Evolutionary conservation across 2,329 filamentous ascomycete species (phyloP).

Genomic region (Sarocladiaceae sp.): DNA sequence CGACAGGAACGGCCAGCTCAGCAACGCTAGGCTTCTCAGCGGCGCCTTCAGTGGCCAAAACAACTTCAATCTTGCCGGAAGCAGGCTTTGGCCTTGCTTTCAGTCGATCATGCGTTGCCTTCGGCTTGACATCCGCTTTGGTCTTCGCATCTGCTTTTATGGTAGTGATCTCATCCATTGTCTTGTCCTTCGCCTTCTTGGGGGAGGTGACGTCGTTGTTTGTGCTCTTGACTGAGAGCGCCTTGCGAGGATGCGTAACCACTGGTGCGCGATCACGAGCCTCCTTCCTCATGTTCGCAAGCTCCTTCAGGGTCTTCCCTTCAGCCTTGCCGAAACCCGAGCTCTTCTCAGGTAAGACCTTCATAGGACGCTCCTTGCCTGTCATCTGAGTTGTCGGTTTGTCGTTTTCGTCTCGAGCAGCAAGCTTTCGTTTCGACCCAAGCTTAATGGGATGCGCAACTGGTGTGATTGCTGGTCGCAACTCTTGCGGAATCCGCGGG

Average conservation of each 20-base stretch:
- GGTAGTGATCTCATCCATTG: constrained; percentile 31
- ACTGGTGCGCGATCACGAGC: constrained; percentile 25
- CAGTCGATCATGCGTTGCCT: constrained; percentile 18
- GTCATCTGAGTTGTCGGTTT: constrained; percentile 18
- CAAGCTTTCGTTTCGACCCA: constrained; percentile 55
- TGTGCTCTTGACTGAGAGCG: constrained; percentile 53
- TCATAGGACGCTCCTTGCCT: constrained; percentile 21
- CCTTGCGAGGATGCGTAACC: constrained; percentile 34
- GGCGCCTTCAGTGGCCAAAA: constrained; percentile 15
- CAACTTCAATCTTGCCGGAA: constrained; percentile 16
- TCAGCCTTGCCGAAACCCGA: constrained; percentile 30
- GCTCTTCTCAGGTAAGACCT: constrained; percentile 19
- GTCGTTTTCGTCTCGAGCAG: constrained; percentile 49
- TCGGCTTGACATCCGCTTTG: constrained; percentile 18
- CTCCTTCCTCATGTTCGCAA: constrained; percentile 38
- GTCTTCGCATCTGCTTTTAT: constrained; percentile 31
- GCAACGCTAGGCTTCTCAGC: constrained; percentile 6
- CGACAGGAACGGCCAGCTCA: constrained; percentile 24
- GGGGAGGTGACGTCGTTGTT: constrained; percentile 58
- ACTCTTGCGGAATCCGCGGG: constrained; percentile 9
- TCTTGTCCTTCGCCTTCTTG: constrained; percentile 40
- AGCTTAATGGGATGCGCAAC: constrained; percentile 31
- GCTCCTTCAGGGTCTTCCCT: constrained; percentile 42
- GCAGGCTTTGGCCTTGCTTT: constrained; percentile 24
- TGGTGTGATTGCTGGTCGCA: constrained; percentile 11